phyloP scores from a whole-genome alignment of 306 rosid genomes.

The Corylus americana region DNA sequence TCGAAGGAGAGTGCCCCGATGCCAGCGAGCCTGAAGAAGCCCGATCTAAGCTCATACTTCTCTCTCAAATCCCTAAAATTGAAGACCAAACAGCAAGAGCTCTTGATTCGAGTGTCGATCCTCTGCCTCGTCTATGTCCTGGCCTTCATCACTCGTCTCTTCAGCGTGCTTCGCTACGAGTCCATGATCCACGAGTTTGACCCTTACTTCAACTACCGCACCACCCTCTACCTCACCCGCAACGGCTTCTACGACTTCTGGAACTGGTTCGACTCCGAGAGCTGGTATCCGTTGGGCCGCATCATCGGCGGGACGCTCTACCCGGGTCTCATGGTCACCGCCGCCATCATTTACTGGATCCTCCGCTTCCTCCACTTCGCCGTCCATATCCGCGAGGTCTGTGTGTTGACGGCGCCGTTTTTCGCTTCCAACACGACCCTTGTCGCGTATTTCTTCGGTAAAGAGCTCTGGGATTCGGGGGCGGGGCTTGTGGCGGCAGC shows the following conservation, averaged over 20 bases:
- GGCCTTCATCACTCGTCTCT: slow-evolving; percentile 93
- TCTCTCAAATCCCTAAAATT: slow-evolving; percentile 65
- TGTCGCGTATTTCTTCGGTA: slow-evolving; percentile 92
- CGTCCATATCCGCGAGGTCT: slow-evolving; percentile 94
- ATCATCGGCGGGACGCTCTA: slow-evolving; percentile 94
- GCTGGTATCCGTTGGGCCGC: slow-evolving; percentile 95
- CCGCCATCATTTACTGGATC: slow-evolving; percentile 70
- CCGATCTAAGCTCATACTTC: slow-evolving; percentile 45
- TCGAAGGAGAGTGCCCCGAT: slow-evolving; percentile 20
- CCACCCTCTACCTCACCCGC: slow-evolving; percentile 73
- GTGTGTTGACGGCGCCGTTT: slow-evolving; percentile 91
- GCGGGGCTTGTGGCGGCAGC: slow-evolving; percentile 95
- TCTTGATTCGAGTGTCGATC: slow-evolving; percentile 75
- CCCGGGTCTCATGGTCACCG: slow-evolving; percentile 98
- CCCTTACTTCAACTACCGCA: slow-evolving; percentile 96
- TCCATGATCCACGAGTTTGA: slow-evolving; percentile 99
- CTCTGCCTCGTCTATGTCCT: slow-evolving; percentile 71
- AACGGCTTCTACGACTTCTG: slow-evolving; percentile 94
- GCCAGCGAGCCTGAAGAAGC: slow-evolving; percentile 24
- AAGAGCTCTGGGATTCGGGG: slow-evolving; percentile 94
- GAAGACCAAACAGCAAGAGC: slow-evolving; percentile 95
- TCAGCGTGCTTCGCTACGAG: slow-evolving; percentile 93
- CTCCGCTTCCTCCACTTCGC: slow-evolving; percentile 67
- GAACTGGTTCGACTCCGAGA: slow-evolving; percentile 98
- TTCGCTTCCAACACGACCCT: slow-evolving; percentile 91